A percentile compares a stretch with the other conserved stretches of the same genome.
Conservation (phyloP, 129 eudicot species). For the Chrysanthemum makinoi region DNA sequence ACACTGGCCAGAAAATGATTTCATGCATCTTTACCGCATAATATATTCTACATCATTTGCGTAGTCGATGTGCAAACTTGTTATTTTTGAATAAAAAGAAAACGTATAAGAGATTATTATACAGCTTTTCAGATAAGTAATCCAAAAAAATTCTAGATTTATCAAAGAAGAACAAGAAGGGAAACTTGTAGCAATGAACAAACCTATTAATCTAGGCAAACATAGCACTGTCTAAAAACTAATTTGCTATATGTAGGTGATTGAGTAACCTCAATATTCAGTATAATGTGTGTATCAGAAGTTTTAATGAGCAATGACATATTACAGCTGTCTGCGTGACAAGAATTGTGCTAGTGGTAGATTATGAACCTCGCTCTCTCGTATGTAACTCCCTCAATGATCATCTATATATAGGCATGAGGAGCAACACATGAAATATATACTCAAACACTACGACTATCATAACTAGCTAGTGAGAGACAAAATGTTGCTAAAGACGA, state of each 20-base stretch:
- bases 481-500: neutral
- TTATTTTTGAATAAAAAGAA: too few relatives aligned
- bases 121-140: too few relatives aligned
- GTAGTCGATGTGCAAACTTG: too few relatives aligned
- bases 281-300: neutral
- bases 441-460: too few relatives aligned
- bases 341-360: neutral
- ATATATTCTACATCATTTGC: too few relatives aligned
- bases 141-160: too few relatives aligned
- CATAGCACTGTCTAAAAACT: neutral
- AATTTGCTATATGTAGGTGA: neutral
- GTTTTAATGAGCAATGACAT: neutral
- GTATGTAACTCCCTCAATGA: neutral
- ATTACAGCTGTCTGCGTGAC: neutral
- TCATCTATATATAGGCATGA: neutral
- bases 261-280: neutral
- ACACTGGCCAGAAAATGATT: too few relatives aligned
- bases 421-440: neutral
- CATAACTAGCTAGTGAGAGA: neutral
- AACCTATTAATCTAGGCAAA: neutral
- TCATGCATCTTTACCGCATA: too few relatives aligned
- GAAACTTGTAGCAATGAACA: neutral
- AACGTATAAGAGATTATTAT: too few relatives aligned
- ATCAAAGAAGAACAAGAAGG: too few relatives aligned
- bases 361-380: neutral